These are phyloP conservation scores for Picea abies DNA, from an alignment of 83 land plant genomes.

Conservation along the genomic window DNA sequence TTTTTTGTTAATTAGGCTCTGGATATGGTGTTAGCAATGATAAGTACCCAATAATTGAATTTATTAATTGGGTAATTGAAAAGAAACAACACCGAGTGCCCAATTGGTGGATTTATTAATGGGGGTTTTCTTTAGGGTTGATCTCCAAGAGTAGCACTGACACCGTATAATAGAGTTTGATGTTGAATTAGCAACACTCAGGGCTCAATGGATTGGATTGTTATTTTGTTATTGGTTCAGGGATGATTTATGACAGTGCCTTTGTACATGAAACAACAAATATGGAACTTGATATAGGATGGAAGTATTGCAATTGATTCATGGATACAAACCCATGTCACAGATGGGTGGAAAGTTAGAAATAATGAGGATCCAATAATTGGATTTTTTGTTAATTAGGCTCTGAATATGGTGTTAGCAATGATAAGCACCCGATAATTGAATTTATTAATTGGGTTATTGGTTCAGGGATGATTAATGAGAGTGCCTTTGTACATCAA, in stretches of 20 bases:
- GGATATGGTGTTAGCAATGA: background rate
- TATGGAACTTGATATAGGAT: background rate
- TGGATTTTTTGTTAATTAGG: too few relatives aligned
- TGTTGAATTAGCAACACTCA: too few relatives aligned
- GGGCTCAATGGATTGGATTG: too few relatives aligned
- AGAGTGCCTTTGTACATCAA: background rate
- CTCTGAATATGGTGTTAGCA: background rate
- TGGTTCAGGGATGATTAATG: background rate
- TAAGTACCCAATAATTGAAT: background rate
- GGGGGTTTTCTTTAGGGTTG: too few relatives aligned
- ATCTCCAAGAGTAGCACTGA: too few relatives aligned
- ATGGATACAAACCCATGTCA: background rate
- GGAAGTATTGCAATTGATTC: background rate
- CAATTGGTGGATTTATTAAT: too few relatives aligned
- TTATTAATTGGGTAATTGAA: too few relatives aligned
- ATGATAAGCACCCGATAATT: background rate
- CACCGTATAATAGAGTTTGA: too few relatives aligned
- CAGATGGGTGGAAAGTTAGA: background rate
- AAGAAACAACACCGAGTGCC: too few relatives aligned
- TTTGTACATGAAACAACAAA: background rate
- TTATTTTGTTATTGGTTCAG: background rate
- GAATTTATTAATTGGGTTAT: background rate
- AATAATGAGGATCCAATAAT: background rate
- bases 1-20: too few relatives aligned
- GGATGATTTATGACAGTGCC: background rate